phyloP scores from a whole-genome alignment of 169 alveolate species.

The Plasmodium berghei region DNA sequence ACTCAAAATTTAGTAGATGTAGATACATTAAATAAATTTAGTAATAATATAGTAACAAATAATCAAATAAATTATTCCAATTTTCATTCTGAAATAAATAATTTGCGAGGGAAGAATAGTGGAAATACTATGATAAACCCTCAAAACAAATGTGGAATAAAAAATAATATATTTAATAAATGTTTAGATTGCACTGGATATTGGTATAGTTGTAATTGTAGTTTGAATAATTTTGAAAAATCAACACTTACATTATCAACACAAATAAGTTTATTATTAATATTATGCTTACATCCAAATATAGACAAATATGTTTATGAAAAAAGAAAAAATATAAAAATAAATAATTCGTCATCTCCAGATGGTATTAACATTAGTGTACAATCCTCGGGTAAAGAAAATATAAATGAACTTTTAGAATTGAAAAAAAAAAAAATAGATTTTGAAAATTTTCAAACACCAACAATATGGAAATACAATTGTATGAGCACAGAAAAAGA shows the following conservation, averaged over 20 bases:
- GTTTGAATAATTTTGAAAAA: constrained; percentile 20
- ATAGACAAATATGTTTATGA: constrained; percentile 70
- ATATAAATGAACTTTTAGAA: constrained; percentile 21
- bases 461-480: constrained; percentile 64
- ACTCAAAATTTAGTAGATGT: too few species aligned
- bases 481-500: constrained; percentile 73
- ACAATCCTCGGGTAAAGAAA: constrained; percentile 17
- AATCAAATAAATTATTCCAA: too few species aligned
- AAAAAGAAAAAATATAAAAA: constrained; percentile 23
- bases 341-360: not conserved
- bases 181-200: constrained; percentile 70
- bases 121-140: too few species aligned
- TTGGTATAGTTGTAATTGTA: constrained; percentile 73
- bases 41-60: too few species aligned
- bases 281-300: constrained; percentile 69
- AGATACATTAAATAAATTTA: too few species aligned
- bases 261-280: constrained; percentile 60
- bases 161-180: not conserved
- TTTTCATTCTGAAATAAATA: too few species aligned
- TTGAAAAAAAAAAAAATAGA: constrained; percentile 30
- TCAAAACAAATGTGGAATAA: too few species aligned
- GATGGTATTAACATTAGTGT: not conserved
- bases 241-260: constrained; percentile 53
- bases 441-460: constrained; percentile 32
- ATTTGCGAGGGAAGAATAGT: too few species aligned